Evolutionary conservation across 768 basidiomycete genomes (phyloP), one percentile per base, ranked within the genome.

Genomic region (Tubosaeta brunneosetosa): DNA sequence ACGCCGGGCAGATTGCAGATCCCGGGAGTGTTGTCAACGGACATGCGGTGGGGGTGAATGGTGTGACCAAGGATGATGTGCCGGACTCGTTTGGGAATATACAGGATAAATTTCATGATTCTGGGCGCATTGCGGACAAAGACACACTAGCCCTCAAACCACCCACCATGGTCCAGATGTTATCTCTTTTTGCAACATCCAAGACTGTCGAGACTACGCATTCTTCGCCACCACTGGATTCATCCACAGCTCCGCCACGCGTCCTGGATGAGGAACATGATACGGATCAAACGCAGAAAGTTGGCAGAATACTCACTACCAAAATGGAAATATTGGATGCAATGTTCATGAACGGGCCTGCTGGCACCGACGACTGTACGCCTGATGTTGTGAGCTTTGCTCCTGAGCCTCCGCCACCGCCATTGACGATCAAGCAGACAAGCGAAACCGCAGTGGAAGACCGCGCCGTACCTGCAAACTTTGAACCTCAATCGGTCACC

Each of bases 371-470:
- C 49, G 64, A 60, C 27, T 47, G 44, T 50, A 37, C 26, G 46
- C 59, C 61, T 47, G 57, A 61, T 52, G 56, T 52, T 57, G 61
- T 60, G 60, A 61, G 56, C 61, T 55, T 57, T 41, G 66, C 66
- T 44, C 61, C 68, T 62, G 64, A 67, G 9, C 68, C 67, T 42
- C 66, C 62, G 49, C 68, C 65, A 5, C 65, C 66, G 37, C 66
- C 66, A 65, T 69, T 66, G 57, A 58, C 51, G 45, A 59, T 37
- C 52, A 58, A 56, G 47, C 59, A 59, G 58, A 43, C 53, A 9
- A 63, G 48, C 40, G 62, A 64, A 44, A 49, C 8, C 31, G 48
- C 41, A n/a, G 29, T 44, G 29, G 45, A 42, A 14, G 57, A 61
- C 29, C 33, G 6, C 7, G 11, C 43, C 8, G 40, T 26, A 10